phyloP scores from a whole-genome alignment of 2,329 filamentous ascomycete species.

The Metarhizium album region DNA sequence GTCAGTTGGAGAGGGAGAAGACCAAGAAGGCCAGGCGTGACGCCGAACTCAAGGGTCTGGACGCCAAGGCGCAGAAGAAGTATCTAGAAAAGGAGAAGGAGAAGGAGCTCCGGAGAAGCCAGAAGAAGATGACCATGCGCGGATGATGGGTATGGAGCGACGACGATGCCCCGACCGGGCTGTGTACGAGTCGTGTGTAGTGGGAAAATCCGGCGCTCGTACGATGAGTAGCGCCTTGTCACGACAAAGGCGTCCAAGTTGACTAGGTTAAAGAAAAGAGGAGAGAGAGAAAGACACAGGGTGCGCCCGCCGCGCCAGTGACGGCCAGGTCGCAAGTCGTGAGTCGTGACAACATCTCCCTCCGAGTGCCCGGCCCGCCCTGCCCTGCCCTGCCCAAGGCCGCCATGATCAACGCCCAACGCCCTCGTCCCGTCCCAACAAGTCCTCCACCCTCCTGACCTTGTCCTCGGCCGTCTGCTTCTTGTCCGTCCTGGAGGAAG shows the following conservation, averaged over 20 bases:
- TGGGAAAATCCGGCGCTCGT: background rate
- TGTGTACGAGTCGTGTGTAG: no score
- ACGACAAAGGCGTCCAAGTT: background rate
- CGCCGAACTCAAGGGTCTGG: conserved; percentile 62
- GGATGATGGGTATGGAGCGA: no score
- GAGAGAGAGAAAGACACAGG: no score
- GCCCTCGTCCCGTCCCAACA: conserved; percentile 28
- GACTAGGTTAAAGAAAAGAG: no score
- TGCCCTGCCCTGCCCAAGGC: no score
- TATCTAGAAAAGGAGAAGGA: conserved; percentile 72
- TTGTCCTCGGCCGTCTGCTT: conserved; percentile 72
- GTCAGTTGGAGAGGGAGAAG: conserved; percentile 59
- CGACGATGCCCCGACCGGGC: no score
- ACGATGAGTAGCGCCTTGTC: background rate
- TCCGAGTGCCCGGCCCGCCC: no score
- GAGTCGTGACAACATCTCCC: no score
- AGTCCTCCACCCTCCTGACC: conserved; percentile 48
- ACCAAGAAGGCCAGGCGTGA: conserved; percentile 86
- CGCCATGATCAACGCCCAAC: no score
- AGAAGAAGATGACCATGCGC: conserved; percentile 44
- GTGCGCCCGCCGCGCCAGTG: no score
- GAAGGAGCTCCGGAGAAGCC: conserved; percentile 51
- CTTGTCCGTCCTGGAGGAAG: conserved; percentile 65
- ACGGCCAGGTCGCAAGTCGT: no score
- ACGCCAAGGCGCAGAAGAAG: conserved; percentile 77